Conservation (phyloP, 768 basidiomycete genomes). For the Tylopilus cervinicoccineus region DNA sequence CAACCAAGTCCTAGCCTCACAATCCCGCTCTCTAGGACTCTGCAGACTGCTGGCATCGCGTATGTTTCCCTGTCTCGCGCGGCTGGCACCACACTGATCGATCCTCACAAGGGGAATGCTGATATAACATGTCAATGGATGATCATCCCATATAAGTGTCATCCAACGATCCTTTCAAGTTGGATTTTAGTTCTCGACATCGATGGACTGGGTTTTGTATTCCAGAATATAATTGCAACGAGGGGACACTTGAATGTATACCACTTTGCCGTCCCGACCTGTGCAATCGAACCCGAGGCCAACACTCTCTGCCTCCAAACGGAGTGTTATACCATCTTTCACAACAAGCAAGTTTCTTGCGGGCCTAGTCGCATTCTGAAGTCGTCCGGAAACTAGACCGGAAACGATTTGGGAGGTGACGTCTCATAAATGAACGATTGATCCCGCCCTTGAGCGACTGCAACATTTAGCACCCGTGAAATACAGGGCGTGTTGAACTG, state of each 20-base stretch:
- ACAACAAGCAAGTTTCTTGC: background rate
- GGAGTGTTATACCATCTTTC: background rate
- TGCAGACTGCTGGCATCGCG: constrained; percentile 59
- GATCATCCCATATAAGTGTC: background rate
- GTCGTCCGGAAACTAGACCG: background rate
- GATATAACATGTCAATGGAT: constrained; percentile 31
- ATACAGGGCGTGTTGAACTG: background rate
- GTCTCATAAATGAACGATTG: background rate
- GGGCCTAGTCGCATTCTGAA: background rate
- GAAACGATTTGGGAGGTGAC: background rate
- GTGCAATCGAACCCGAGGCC: background rate
- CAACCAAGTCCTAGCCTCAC: background rate
- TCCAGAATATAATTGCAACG: background rate
- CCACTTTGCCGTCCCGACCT: background rate
- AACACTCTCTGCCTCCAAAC: background rate
- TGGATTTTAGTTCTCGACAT: background rate
- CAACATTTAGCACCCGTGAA: background rate
- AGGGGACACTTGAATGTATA: background rate
- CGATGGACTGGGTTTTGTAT: background rate
- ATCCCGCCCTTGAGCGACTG: too few species aligned
- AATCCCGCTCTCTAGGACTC: constrained; percentile 30
- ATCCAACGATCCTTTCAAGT: background rate
- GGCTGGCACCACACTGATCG: constrained; percentile 4
- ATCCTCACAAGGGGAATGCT: constrained; percentile 43
- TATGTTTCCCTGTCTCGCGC: constrained; percentile 29